Base-by-base conservation (phyloP, 495 filamentous ascomycete species). In the Emericellopsis terricola region DNA sequence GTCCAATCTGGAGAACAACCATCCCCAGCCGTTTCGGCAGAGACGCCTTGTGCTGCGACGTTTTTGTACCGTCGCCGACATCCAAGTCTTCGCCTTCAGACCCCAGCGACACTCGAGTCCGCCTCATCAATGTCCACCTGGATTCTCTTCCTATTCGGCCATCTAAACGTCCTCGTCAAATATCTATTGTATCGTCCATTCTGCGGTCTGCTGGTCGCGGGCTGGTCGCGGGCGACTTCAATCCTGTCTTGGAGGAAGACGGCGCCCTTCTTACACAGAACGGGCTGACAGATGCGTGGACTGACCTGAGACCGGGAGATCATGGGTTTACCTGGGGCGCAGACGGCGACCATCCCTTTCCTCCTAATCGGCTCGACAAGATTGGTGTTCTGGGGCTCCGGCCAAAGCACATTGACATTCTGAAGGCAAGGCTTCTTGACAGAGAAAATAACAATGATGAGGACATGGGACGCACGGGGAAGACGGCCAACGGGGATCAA, bases 221-320 rank as follows among this genome's bases (percentile, higher is more conserved):
- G 2, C 28, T 51, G 2, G 41, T 49, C 8, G 48, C 48, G 7
- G 48, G 48, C 18, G 48, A 51, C 29, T 49, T 51, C 28, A 49
- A 51, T 24, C 41, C 48, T n/a, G 43, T 49, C 10, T 31, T 51
- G 13, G 37, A 39, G 1, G 43, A 48, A 18, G 48, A 51, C 28
- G 15, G 19, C 7, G 23, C n/a, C 2, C 39, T 49, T 24, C 3
- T 49, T 2, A 31, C 27, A 14, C 19, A 28, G 6, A 51, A 43
- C 29, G 21, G 31, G 17, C 35, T 51, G 13, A 32, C 34, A 15
- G 48, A 51, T 41, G 39, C 26, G 10, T 49, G 48, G 48, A 28
- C 1, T 1, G 29, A 30, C 15, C 41, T 51, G 19, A 37, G 23
- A 13, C 40, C 43, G 0, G 32, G 34, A 2, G 39, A 47, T 29